These are phyloP conservation scores for Boeremia lycopersici DNA, from an alignment of 2,329 filamentous ascomycete species.

Conservation along the genomic window DNA sequence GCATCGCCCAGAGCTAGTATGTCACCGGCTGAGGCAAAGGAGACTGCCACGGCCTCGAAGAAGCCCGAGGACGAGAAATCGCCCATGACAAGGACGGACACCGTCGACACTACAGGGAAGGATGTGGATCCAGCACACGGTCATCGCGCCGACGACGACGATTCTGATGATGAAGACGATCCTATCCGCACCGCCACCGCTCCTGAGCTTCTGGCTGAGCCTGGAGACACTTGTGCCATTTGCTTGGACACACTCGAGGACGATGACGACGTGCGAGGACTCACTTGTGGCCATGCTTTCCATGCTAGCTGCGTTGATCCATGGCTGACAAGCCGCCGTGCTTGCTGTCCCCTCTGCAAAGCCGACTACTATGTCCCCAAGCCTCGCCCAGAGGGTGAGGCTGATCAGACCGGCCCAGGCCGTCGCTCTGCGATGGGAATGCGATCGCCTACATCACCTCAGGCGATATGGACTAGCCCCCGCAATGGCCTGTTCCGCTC, in stretches of 20 bases:
- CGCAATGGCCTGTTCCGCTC: conserved; percentile 43
- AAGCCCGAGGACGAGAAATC: conserved; percentile 20
- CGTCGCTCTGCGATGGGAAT: conserved; percentile 40
- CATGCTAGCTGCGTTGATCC: conserved; percentile 95
- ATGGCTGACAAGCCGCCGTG: conserved; percentile 91
- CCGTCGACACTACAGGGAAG: conserved; percentile 30
- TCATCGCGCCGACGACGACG: conserved; percentile 53
- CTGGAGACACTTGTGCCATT: conserved; percentile 93
- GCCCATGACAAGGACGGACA: conserved; percentile 28
- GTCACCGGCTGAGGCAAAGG: conserved; percentile 22
- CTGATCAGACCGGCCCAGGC: conserved; percentile 30
- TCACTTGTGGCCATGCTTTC: conserved; percentile 98
- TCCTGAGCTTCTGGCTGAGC: conserved; percentile 77
- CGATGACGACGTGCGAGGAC: conserved; percentile 90
- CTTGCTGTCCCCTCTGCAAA: conserved; percentile 97
- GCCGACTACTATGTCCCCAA: conserved; percentile 97
- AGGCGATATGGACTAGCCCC: conserved; percentile 39
- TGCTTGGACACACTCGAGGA: conserved; percentile 94
- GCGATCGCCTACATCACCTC: conserved; percentile 40
- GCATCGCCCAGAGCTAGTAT: conserved; percentile 28
- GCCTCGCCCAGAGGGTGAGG: conserved; percentile 69
- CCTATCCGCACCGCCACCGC: conserved; percentile 83
- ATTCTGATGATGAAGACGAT: conserved; percentile 75
- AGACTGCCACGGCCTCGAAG: conserved; percentile 29
- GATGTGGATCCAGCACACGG: conserved; percentile 25